These are phyloP conservation scores for Mucor plumbeus DNA, from an alignment of 371 early-diverging fungal genomes.

Conservation along the genomic window DNA sequence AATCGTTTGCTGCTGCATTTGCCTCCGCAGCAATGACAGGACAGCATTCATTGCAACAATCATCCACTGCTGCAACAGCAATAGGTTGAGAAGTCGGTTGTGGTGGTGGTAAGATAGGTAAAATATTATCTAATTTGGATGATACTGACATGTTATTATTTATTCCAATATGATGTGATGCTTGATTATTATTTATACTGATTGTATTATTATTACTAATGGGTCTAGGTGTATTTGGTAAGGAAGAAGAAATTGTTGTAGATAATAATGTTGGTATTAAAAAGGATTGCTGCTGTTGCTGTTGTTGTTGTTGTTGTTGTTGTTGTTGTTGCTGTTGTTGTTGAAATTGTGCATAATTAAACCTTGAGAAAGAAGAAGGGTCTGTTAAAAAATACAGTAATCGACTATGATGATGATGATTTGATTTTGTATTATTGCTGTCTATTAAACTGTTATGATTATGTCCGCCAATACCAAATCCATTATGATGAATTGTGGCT, in stretches of 20 bases:
- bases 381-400: constrained; percentile 21
- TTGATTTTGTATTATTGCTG: not conserved
- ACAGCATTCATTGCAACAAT: constrained; percentile 32
- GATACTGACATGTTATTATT: not conserved
- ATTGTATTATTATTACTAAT: not conserved
- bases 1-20: constrained; percentile 1
- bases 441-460: not conserved
- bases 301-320: not conserved
- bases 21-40: constrained; percentile 13
- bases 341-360: not conserved
- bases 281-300: not conserved
- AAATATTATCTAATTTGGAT: not conserved
- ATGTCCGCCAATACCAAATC: not conserved
- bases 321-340: not conserved
- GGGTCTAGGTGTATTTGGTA: constrained; percentile 1
- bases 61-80: constrained; percentile 26
- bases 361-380: constrained; percentile 10
- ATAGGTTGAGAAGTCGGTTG: constrained; percentile 15
- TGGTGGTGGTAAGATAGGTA: constrained; percentile 7
- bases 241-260: not conserved
- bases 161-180: not conserved
- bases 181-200: not conserved
- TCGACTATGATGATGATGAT: constrained; percentile 22
- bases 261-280: constrained; percentile 3
- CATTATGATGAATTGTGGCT: not conserved